A percentile compares a stretch with the other conserved stretches of the same genome.
Conservation (phyloP, 441 rosid species). For the Bocquillonia castaneifolia region DNA sequence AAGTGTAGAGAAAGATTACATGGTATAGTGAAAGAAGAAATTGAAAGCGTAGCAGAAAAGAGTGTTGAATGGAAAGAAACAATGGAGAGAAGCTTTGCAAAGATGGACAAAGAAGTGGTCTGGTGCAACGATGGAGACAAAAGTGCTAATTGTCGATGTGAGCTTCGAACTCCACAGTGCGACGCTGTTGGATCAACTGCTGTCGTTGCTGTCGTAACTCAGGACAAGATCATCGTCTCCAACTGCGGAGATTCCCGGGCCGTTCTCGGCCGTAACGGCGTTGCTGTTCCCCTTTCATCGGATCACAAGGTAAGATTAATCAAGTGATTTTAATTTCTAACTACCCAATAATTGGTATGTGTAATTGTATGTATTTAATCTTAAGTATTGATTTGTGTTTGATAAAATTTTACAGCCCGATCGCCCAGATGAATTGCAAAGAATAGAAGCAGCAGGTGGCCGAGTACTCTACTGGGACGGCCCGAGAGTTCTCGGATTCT, state of each 20-base stretch:
- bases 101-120: slow-evolving; percentile 68
- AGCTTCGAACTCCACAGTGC: slow-evolving; percentile 71
- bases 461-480: slow-evolving; percentile 94
- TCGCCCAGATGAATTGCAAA: slow-evolving; percentile 73
- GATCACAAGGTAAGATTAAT: slow-evolving; percentile 68
- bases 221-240: slow-evolving; percentile 59
- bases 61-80: slow-evolving; percentile 53
- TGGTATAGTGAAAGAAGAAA: slow-evolving; percentile 55
- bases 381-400: background rate
- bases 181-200: slow-evolving; percentile 96
- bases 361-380: background rate
- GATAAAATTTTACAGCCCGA: slow-evolving; percentile 57
- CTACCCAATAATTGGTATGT: background rate
- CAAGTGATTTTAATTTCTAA: background rate
- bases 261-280: slow-evolving; percentile 74
- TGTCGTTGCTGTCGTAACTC: slow-evolving; percentile 67
- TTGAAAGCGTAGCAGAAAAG: slow-evolving; percentile 18
- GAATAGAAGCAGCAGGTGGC: slow-evolving; percentile 81
- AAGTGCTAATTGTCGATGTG: slow-evolving; percentile 56
- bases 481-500: slow-evolving; percentile 76
- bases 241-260: slow-evolving; percentile 96
- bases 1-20: slow-evolving; percentile 73
- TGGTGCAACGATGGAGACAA: slow-evolving; percentile 22
- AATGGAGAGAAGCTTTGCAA: slow-evolving; percentile 52
- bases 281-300: slow-evolving; percentile 59